Percentiles rank a stretch among this genome's conserved stretches.
Evolutionary conservation across 257 asterid species (phyloP).

Genomic region (Solanum sejunctum): DNA sequence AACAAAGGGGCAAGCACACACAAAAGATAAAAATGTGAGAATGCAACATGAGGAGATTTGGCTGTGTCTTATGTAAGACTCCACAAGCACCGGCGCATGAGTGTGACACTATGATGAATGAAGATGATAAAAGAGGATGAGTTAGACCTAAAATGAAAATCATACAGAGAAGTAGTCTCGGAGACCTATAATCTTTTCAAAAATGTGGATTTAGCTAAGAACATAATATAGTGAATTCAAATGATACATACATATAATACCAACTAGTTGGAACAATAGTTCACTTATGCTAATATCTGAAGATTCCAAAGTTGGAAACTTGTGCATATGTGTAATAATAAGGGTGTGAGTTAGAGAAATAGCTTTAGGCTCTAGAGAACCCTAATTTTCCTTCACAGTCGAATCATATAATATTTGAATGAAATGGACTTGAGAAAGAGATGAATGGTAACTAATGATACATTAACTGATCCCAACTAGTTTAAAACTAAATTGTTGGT

Average conservation of each 20-base stretch:
- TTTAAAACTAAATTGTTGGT: not conserved
- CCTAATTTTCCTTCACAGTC: not conserved
- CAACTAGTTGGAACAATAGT: not conserved
- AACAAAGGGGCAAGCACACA: not conserved
- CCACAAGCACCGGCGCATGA: not conserved
- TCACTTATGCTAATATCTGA: not conserved
- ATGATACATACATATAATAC: not conserved
- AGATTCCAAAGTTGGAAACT: not conserved
- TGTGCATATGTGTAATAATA: not conserved
- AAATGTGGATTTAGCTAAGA: not conserved
- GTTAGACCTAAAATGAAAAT: not conserved
- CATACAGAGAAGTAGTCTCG: not conserved
- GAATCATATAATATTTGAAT: not conserved
- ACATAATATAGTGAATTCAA: not conserved
- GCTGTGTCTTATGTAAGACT: not conserved
- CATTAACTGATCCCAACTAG: not conserved
- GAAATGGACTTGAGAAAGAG: not conserved
- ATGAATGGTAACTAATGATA: not conserved
- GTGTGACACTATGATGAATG: not conserved
- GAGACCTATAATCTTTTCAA: not conserved
- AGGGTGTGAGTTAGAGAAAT: not conserved
- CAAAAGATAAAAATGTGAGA: not conserved
- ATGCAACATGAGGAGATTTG: not conserved
- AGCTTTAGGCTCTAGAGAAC: not conserved
- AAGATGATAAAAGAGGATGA: not conserved